Conservation (phyloP, 768 basidiomycete species). For the Lentinula guzmanii region DNA sequence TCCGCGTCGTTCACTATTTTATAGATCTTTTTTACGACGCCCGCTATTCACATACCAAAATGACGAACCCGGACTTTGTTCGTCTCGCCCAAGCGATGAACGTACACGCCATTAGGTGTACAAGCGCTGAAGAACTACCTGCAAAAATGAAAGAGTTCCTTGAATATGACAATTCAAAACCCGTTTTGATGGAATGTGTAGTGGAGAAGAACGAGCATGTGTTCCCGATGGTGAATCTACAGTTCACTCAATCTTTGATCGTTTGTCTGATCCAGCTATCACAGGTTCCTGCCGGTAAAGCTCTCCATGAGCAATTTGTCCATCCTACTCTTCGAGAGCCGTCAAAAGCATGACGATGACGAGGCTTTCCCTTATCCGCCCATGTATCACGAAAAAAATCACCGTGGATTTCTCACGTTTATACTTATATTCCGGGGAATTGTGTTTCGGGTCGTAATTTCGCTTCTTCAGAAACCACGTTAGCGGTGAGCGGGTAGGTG, state of each 20-base stretch:
- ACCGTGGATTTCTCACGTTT: no score
- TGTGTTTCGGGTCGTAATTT: no score
- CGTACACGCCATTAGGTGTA: conserved; percentile 83
- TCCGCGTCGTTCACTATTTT: background rate
- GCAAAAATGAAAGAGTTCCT: conserved; percentile 98
- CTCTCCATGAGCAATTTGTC: conserved; percentile 86
- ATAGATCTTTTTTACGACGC: conserved; percentile 91
- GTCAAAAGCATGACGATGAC: background rate
- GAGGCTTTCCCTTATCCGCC: no score
- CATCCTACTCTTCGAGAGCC: conserved; percentile 45
- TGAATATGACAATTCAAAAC: conserved; percentile 84
- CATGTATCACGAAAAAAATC: no score
- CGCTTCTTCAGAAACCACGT: no score
- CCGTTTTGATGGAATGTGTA: conserved; percentile 86
- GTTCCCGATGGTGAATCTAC: conserved; percentile 72
- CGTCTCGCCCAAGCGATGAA: conserved; percentile 86
- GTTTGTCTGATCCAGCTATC: conserved; percentile 9
- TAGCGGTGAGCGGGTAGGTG: no score
- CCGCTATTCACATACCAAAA: conserved; percentile 89
- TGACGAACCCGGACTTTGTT: conserved; percentile 96
- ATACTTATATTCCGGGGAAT: no score
- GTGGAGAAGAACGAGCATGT: conserved; percentile 85
- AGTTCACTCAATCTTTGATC: background rate
- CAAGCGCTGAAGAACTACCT: conserved; percentile 67
- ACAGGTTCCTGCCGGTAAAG: conserved; percentile 88